Percentiles rank a stretch among this genome's conserved stretches.
phyloP scores from a whole-genome alignment of 208 protist genomes.

The Borovskyia barvae region DNA sequence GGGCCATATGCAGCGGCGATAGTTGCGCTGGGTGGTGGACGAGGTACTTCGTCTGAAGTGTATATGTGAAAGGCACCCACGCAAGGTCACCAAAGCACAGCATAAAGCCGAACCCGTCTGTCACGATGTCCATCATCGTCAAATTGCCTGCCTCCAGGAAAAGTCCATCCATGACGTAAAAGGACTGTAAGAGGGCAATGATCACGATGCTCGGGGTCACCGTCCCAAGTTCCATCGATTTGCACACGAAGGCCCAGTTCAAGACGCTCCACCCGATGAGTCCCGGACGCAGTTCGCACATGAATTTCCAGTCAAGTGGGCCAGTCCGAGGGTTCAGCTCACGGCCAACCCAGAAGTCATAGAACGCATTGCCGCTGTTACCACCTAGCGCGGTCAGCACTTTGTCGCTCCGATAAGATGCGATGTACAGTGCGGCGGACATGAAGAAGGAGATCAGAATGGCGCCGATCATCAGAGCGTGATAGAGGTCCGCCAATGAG shows the following conservation, averaged over 20 bases:
- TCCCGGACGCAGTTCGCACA: constrained; percentile 94
- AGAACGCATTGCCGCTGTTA: constrained; percentile 86
- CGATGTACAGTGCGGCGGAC: constrained; percentile 61
- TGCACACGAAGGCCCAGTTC: constrained; percentile 88
- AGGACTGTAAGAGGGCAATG: constrained; percentile 79
- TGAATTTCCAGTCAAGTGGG: constrained; percentile 95
- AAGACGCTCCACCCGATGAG: constrained; percentile 95
- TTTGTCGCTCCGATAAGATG: constrained; percentile 53
- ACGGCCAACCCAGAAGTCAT: constrained; percentile 96
- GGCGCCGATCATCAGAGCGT: constrained; percentile 67
- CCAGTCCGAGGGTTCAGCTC: constrained; percentile 94
- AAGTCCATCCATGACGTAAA: constrained; percentile 95
- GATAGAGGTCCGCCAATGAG: constrained; percentile 53
- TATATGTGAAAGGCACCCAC: constrained; percentile 96
- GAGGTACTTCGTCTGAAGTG: constrained; percentile 92
- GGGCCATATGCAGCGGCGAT: constrained; percentile 34
- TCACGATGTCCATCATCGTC: constrained; percentile 97
- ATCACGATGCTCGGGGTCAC: constrained; percentile 84
- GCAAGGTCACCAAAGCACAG: constrained; percentile 94
- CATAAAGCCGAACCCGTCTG: constrained; percentile 96
- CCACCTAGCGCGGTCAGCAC: constrained; percentile 76
- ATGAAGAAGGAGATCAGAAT: constrained; percentile 69
- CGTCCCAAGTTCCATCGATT: constrained; percentile 60
- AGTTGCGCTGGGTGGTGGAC: constrained; percentile 57
- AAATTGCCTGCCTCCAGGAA: constrained; percentile 90